Evolutionary conservation across 495 filamentous ascomycete genomes (phyloP), one percentile per base, ranked within the genome.

Genomic region (Hypoxylon trugodes): DNA sequence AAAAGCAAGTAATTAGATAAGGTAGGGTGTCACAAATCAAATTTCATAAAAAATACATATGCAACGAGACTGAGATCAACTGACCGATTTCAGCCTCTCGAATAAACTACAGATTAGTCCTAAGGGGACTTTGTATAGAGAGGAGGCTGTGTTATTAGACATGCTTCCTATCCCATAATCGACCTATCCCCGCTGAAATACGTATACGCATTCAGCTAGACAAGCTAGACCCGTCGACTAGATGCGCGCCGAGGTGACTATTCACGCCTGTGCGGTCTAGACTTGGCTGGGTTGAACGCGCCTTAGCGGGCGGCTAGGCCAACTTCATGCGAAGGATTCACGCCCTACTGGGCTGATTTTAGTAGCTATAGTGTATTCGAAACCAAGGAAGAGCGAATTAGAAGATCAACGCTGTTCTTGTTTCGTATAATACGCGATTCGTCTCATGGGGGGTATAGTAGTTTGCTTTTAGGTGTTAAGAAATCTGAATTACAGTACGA

Each of bases 1-100:
- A n/a, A n/a, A n/a, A n/a, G n/a, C 3, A 18, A 3, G 3, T 30
- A 10, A 19, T 15, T 41, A 41, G 37, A 18, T 15, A 8, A 18
- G 24, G n/a, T 4, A 3, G n/a, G 8, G n/a, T 48, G 19, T 47
- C 43, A 47, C 25, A 21, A 26, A 8, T 28, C 13, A 25, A 16
- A 15, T 3, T 3, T 5, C 15, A 8, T 12, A 13, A 13, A 16
- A 18, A 28, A 25, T 19, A 30, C 21, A 46, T 26, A 32, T 26
- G 33, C 32, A 1, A 37, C 53, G 25, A 32, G 18, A 32, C 3
- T 4, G 9, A 4, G 4, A 1, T 24, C 13, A 40, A 40, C 61
- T 59, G 54, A 65, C 61, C 48, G 22, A 46, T 48, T 16, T 65
- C 48, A 65, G 26, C 26, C 48, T 18, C 10, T 59, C 41, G 8